Conservation (phyloP, 257 asterid genomes). For the Solanum verrucosum region DNA sequence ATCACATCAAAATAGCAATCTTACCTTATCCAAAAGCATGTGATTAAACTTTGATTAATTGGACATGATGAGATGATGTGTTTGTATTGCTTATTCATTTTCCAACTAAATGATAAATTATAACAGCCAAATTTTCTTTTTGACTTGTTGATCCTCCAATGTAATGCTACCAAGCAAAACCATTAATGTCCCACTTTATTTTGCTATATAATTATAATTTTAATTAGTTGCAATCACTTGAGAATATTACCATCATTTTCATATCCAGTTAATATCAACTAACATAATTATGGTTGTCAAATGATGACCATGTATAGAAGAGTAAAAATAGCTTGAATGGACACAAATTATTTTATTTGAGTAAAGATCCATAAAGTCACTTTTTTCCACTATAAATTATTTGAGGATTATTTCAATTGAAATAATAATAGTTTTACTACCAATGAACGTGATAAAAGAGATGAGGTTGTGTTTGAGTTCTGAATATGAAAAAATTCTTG, state of each 20-base stretch:
- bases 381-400: not conserved
- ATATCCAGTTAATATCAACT: not conserved
- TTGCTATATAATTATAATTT: not conserved
- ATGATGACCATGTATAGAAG: not conserved
- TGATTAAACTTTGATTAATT: conserved; percentile 12
- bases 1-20: not conserved
- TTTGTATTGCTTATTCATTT: not conserved
- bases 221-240: not conserved
- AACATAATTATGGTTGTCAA: not conserved
- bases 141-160: conserved; percentile 1
- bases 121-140: conserved; percentile 8
- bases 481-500: too few relatives aligned
- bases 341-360: not conserved
- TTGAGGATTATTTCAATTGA: not conserved
- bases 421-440: not conserved
- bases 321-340: not conserved
- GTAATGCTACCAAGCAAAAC: conserved; percentile 6
- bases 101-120: conserved; percentile 1
- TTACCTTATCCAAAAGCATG: not conserved
- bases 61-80: not conserved
- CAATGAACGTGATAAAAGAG: not conserved
- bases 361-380: not conserved
- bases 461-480: not conserved
- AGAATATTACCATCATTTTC: not conserved
- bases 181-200: not conserved